phyloP scores from a whole-genome alignment of 2,329 filamentous ascomycete genomes.

The Penicillium glabrum region DNA sequence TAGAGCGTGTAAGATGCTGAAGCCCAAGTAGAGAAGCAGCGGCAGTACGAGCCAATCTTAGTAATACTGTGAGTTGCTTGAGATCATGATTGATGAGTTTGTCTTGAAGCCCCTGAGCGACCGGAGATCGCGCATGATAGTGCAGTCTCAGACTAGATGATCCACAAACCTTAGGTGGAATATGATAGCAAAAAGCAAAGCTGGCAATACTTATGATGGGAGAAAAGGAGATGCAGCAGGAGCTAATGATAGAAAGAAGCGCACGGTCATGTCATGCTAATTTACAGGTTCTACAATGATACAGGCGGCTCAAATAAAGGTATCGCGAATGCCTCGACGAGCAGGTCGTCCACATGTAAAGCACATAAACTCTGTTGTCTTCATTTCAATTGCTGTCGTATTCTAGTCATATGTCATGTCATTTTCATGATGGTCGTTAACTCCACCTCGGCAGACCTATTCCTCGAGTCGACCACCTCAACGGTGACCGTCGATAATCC shows the following conservation, averaged over 20 bases:
- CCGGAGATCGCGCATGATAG: neutral
- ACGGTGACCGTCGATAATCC: conserved; percentile 2
- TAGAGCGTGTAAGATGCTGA: too few species aligned
- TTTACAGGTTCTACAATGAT: neutral
- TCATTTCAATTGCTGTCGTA: neutral
- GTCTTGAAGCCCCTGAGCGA: neutral
- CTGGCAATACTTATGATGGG: neutral
- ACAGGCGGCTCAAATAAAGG: neutral
- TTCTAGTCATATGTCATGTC: neutral
- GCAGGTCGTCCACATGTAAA: neutral
- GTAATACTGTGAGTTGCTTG: neutral
- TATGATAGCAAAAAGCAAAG: neutral
- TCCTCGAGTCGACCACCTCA: neutral
- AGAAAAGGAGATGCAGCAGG: too few species aligned
- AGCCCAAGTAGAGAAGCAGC: too few species aligned
- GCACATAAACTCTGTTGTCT: neutral
- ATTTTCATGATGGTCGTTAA: neutral
- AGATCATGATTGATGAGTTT: neutral
- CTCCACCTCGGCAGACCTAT: neutral
- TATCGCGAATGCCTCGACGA: neutral
- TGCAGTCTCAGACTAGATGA: too few species aligned
- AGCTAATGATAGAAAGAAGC: neutral
- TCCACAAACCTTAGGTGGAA: neutral
- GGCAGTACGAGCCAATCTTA: neutral
- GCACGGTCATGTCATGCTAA: neutral